These are phyloP conservation scores for Colletotrichum musicola DNA, from an alignment of 2,329 filamentous ascomycete genomes.

Conservation along the genomic window DNA sequence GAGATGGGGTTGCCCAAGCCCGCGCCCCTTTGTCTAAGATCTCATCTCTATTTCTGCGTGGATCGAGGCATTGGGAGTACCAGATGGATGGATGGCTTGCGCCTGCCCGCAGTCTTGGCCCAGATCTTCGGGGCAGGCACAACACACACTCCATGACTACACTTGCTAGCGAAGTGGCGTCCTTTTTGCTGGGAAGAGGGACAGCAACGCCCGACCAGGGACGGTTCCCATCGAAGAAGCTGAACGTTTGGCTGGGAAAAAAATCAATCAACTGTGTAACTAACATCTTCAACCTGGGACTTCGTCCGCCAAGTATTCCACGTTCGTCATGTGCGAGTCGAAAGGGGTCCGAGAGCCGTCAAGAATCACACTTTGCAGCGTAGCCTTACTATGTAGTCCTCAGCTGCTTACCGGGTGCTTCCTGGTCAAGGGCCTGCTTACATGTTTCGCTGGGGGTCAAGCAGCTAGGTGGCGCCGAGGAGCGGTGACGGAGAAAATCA, in stretches of 20 bases:
- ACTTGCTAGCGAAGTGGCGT: constrained; percentile 3
- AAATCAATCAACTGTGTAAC: no score
- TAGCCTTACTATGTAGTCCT: no score
- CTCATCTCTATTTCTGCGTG: constrained; percentile 1
- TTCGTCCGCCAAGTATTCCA: no score
- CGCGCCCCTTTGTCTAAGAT: constrained; percentile 13
- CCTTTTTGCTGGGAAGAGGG: neutral
- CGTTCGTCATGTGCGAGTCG: no score
- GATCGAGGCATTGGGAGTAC: constrained; percentile 11
- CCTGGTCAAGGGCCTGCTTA: no score
- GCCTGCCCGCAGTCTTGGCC: constrained; percentile 10
- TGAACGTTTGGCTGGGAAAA: constrained; percentile 1
- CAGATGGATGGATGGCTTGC: constrained; percentile 15
- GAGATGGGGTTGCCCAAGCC: constrained; percentile 27
- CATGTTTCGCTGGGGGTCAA: no score
- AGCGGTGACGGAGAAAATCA: no score
- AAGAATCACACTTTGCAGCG: no score
- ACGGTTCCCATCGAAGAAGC: neutral
- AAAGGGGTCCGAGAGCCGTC: no score
- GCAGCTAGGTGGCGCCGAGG: no score
- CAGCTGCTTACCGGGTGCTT: no score
- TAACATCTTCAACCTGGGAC: no score
- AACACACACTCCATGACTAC: neutral
- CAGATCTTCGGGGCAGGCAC: neutral
- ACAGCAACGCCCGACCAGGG: neutral